Conservation (phyloP, 495 filamentous ascomycete genomes). For the Terfezia claveryi region DNA sequence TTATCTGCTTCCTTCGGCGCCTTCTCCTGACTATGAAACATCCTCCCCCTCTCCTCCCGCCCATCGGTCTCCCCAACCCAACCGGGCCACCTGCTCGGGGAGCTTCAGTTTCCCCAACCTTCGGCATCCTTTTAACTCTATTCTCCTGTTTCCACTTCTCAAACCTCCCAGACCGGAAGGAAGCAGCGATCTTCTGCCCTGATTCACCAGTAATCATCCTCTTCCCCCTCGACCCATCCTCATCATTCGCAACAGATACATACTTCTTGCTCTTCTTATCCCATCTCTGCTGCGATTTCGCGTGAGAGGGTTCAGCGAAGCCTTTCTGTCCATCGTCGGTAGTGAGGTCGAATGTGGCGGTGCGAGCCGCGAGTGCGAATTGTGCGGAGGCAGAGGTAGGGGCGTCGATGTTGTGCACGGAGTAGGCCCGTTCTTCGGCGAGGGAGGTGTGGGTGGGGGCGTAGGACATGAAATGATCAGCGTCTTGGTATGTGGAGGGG, state of each 20-base stretch:
- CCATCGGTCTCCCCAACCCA: conserved; percentile 18
- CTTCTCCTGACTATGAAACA: conserved; percentile 49
- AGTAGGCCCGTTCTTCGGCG: conserved; percentile 76
- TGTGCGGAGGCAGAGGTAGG: conserved; percentile 32
- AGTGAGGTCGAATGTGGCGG: conserved; percentile 67
- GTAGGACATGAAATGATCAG: conserved; percentile 92
- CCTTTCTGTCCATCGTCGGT: conserved; percentile 60
- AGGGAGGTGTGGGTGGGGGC: conserved; percentile 45
- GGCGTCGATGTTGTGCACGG: conserved; percentile 41
- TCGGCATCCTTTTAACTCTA: conserved; percentile 51
- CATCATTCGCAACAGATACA: conserved; percentile 70
- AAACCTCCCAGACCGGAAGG: conserved; percentile 81
- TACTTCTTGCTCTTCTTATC: conserved; percentile 95
- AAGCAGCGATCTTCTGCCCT: conserved; percentile 86
- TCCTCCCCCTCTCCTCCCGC: conserved; percentile 28
- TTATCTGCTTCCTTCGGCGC: conserved; percentile 87
- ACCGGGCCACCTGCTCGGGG: conserved; percentile 9
- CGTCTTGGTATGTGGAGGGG: conserved; percentile 43
- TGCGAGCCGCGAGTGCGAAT: conserved; percentile 64
- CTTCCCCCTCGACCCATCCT: conserved; percentile 71
- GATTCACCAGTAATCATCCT: conserved; percentile 73
- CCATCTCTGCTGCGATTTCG: conserved; percentile 53
- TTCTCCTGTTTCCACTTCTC: conserved; percentile 75
- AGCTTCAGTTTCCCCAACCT: conserved; percentile 58
- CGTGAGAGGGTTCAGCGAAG: conserved; percentile 43